phyloP scores from a whole-genome alignment of 345 rosid species.

The Arabidopsis suecica region DNA sequence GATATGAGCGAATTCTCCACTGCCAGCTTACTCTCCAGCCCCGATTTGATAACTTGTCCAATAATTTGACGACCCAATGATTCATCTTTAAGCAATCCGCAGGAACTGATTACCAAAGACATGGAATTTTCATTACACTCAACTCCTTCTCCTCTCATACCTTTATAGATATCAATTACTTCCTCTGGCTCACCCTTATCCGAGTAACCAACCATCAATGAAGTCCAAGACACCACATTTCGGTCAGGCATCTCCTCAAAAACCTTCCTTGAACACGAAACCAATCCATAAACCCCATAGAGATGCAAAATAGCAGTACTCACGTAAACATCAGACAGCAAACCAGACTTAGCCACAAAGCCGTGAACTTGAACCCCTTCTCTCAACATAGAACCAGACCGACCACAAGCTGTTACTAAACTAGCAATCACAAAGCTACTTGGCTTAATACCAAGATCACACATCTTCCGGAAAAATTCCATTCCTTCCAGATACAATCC shows the following conservation, averaged over 20 bases:
- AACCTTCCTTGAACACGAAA: slow-evolving; percentile 58
- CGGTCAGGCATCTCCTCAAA: slow-evolving; percentile 83
- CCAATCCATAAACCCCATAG: slow-evolving; percentile 63
- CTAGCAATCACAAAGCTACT: slow-evolving; percentile 71
- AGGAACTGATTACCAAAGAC: slow-evolving; percentile 67
- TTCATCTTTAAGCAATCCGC: slow-evolving; percentile 61
- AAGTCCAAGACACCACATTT: slow-evolving; percentile 94
- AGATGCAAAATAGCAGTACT: slow-evolving; percentile 83
- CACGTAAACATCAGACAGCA: slow-evolving; percentile 72
- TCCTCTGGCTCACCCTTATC: slow-evolving; percentile 58
- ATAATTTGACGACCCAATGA: slow-evolving; percentile 65
- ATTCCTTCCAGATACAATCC: slow-evolving; percentile 56
- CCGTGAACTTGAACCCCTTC: slow-evolving; percentile 79
- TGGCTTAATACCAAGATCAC: slow-evolving; percentile 52
- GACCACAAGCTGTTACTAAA: slow-evolving; percentile 75
- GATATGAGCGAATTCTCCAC: slow-evolving; percentile 75
- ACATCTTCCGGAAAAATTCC: slow-evolving; percentile 55
- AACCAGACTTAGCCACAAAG: slow-evolving; percentile 61
- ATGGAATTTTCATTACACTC: slow-evolving; percentile 68
- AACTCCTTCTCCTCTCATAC: slow-evolving; percentile 64
- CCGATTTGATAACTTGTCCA: slow-evolving; percentile 63
- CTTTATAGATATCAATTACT: slow-evolving; percentile 55
- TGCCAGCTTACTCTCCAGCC: slow-evolving; percentile 60
- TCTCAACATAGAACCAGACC: slow-evolving; percentile 60
- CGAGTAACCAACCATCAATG: slow-evolving; percentile 75